Evolutionary conservation across 192 early-diverging fungal species (phyloP), one percentile per base, ranked within the genome.

Genomic region (Endogone sp.): DNA sequence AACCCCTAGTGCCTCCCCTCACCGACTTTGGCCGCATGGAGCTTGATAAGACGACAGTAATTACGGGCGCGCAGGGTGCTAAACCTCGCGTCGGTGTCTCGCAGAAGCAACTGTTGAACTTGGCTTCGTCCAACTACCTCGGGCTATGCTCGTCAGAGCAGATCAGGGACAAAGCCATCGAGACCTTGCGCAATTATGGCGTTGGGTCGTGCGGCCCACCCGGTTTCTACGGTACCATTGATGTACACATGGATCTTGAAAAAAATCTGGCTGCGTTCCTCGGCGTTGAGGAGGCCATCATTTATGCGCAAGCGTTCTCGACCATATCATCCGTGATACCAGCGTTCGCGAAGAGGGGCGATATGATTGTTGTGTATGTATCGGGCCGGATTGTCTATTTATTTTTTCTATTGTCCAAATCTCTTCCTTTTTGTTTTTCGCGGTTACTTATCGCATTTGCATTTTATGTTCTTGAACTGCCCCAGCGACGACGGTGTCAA

Each of bases 241-340:
- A 99, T 80, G 95, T 99, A 13, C 97, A 99, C 66, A 92, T 94
- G 85, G 88, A 96, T 62, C 80, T 99, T 25, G 97, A 99, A 79
- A 82, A 85, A 64, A 86, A 90, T 49, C 75, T 99, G 60, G 94
- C 95, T 11, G 81, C 82, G 3, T 96, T 96, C 67, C 77, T 96
- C 26, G 94, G 94, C 4, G 86, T 88, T 59, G 92, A 94, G 56
- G 81, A 85, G 30, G 87, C 95, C 24, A 96, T 97, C 62, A 87
- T 99, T 60, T 99, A 99, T 77, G 91, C 95, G 25, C 97, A 99
- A 80, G 93, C 90, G 3, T 95, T 99, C 66, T 92, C 95, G 29
- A 94, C 94, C 23, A 92, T 95, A 44, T 88, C 92, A 3, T 93
- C 90, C 10, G 94, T 93, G 28, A 94, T 99, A 71, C 93, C 97